Conservation (phyloP, 2,329 filamentous ascomycete species). For the Colletotrichum liaoningense region DNA sequence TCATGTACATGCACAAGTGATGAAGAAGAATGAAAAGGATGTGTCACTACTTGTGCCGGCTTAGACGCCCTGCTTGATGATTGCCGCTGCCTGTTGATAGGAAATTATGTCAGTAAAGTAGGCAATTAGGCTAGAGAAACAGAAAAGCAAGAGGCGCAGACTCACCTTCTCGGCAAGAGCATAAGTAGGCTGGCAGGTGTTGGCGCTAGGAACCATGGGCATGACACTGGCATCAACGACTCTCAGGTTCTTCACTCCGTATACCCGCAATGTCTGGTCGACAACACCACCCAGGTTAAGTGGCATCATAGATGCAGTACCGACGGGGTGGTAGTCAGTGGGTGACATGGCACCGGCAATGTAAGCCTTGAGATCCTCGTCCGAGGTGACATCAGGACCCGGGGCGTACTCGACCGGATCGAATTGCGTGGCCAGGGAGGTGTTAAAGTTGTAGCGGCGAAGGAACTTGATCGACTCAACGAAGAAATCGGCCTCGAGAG, state of each 20-base stretch:
- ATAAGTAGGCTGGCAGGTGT: constrained; percentile 48
- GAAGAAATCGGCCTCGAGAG: constrained; percentile 50
- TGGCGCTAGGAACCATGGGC: constrained; percentile 43
- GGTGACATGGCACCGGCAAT: constrained; percentile 37
- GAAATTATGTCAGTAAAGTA: not conserved
- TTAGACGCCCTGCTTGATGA: constrained; percentile 19
- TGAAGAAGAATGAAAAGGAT: too few species aligned
- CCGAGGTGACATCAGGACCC: constrained; percentile 43
- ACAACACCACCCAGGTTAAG: constrained; percentile 49
- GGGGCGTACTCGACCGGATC: constrained; percentile 47
- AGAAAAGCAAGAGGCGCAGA: not conserved
- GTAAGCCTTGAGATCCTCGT: constrained; percentile 45
- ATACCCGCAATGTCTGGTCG: constrained; percentile 43
- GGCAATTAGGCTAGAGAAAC: too few species aligned
- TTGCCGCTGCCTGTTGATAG: constrained; percentile 14
- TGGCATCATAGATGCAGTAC: constrained; percentile 62
- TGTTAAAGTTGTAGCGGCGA: constrained; percentile 49
- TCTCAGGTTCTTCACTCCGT: constrained; percentile 43
- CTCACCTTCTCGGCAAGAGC: constrained; percentile 48
- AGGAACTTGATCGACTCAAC: constrained; percentile 51
- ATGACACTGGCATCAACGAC: constrained; percentile 46
- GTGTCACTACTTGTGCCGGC: too few species aligned
- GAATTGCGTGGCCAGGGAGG: constrained; percentile 45
- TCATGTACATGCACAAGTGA: too few species aligned
- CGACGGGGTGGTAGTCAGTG: constrained; percentile 55